Evolutionary conservation across 352 stramenopile genomes (phyloP).

Genomic region (Detonula confervacea): DNA sequence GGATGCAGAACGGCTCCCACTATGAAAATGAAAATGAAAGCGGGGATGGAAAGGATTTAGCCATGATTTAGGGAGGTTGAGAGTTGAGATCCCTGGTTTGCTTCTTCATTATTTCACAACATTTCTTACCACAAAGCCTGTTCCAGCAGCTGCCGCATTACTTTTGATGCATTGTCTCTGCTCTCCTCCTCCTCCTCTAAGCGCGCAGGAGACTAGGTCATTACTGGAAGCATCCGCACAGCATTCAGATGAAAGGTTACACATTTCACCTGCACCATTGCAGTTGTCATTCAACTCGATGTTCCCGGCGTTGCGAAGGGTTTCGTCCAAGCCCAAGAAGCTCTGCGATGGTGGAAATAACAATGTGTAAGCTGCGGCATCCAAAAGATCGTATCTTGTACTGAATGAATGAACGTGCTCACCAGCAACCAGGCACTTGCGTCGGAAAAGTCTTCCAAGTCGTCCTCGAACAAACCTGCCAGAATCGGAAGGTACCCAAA

Average conservation of each 20-base stretch:
- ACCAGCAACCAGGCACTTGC: neutral
- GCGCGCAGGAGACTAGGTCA: neutral
- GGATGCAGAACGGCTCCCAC: neutral
- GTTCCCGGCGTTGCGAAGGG: neutral
- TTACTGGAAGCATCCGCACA: neutral
- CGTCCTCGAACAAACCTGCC: neutral
- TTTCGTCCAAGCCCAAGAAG: neutral
- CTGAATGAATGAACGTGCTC: neutral
- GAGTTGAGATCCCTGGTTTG: neutral
- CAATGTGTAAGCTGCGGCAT: neutral
- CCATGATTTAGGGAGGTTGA: neutral
- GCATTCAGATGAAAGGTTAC: neutral
- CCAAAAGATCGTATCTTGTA: neutral
- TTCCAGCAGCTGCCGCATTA: neutral
- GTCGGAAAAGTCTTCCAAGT: neutral
- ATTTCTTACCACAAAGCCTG: neutral
- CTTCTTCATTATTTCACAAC: neutral
- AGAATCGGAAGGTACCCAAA: neutral
- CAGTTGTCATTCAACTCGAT: neutral
- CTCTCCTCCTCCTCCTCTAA: neutral
- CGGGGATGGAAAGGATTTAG: no score
- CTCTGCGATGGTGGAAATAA: neutral
- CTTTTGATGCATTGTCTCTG: neutral
- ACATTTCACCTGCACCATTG: neutral
- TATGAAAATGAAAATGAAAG: neutral